Percentiles rank a stretch among this genome's conserved stretches.
Conservation (phyloP, 176 grass and related monocot genomes). For the Urochloa ruziziensis region DNA sequence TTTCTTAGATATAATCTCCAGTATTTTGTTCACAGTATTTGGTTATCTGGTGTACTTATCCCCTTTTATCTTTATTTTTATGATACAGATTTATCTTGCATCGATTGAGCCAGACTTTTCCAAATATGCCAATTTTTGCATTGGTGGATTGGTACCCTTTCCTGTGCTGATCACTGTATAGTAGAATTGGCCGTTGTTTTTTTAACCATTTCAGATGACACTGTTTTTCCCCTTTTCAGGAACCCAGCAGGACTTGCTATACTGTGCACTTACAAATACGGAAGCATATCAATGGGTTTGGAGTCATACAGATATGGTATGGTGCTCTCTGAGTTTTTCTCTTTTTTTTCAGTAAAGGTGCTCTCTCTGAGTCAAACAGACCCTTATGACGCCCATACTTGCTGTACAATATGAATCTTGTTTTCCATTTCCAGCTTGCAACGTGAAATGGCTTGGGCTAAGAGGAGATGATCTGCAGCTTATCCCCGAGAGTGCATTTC, state of each 20-base stretch:
- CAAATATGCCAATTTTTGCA: slow-evolving; percentile 75
- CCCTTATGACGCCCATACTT: background rate
- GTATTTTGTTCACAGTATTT: slow-evolving; percentile 5
- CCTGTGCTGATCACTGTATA: background rate
- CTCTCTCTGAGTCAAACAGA: too few relatives aligned
- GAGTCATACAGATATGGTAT: slow-evolving; percentile 98
- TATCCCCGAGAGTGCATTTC: slow-evolving; percentile 59
- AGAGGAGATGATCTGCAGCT: slow-evolving; percentile 78
- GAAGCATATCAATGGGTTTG: slow-evolving; percentile 87
- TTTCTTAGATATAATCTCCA: background rate
- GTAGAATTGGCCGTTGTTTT: background rate
- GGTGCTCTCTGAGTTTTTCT: slow-evolving; percentile 43
- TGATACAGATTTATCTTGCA: slow-evolving; percentile 72
- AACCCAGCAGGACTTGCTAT: slow-evolving; percentile 97
- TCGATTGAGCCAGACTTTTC: slow-evolving; percentile 69
- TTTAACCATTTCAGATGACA: background rate
- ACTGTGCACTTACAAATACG: slow-evolving; percentile 93
- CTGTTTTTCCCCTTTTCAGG: slow-evolving; percentile 48
- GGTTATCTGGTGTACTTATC: background rate
- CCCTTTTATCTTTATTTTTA: slow-evolving; percentile 7
- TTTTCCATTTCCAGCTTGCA: slow-evolving; percentile 74
- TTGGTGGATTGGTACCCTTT: slow-evolving; percentile 81
- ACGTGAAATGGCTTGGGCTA: slow-evolving; percentile 94
- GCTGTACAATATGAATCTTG: background rate
- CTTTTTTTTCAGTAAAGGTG: too few relatives aligned